Evolutionary conservation across 306 rosid species (phyloP).

Genomic region (Cucumis melo): DNA sequence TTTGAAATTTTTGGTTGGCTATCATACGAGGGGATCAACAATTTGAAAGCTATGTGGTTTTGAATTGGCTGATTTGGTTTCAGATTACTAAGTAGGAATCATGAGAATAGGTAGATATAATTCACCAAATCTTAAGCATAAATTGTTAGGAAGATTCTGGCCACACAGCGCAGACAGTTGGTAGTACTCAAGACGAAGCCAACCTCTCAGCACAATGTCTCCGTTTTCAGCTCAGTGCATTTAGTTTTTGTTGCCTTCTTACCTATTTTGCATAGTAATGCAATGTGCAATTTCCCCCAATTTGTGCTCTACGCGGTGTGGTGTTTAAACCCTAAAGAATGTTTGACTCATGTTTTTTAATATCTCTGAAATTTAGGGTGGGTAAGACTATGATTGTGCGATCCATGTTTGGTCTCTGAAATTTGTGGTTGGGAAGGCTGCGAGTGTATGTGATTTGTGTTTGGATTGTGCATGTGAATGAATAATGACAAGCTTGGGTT

Average conservation of each 20-base stretch:
- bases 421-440: not conserved
- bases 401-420: not conserved
- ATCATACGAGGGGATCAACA: not conserved
- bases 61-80: not conserved
- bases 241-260: not conserved
- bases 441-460: not conserved
- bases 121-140: not conserved
- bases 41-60: not conserved
- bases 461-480: not conserved
- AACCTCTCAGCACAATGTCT: not conserved
- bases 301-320: not conserved
- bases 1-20: not conserved
- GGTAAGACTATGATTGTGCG: too few relatives aligned
- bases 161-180: not conserved
- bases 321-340: not conserved
- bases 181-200: not conserved
- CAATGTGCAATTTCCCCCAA: not conserved
- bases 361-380: too few relatives aligned
- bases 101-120: not conserved
- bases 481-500: not conserved
- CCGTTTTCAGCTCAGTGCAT: not conserved
- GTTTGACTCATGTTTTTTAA: not conserved
- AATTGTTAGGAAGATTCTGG: not conserved
- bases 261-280: not conserved
- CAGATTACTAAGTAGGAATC: not conserved